Base-by-base conservation (phyloP, 164 flowering plant species). In the Tinospora cordifolia region DNA sequence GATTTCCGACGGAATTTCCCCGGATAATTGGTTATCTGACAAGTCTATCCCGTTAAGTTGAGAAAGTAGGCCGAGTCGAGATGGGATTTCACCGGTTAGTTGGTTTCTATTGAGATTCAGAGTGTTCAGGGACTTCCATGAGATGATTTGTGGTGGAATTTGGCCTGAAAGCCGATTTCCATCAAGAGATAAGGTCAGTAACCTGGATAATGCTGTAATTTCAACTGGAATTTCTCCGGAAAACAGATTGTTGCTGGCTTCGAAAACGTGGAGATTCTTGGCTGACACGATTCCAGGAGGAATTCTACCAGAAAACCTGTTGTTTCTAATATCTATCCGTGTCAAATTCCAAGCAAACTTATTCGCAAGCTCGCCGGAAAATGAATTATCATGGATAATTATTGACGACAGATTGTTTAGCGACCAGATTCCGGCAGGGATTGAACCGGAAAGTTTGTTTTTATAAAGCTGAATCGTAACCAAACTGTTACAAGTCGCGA, bases 1-100 rank as follows among this genome's bases (percentile, higher is more conserved):
- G 15, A 93, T 41, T 44, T 82, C 72, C 24, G 77, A 58, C 14
- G 97, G 96, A 62, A 93, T 87, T 70, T 78, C 66, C 40, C 98
- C 98, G 1, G 87, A 85, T 0, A 93, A 75, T 15, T 79, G 79
- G 73, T 93, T 93, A 6, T 73, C 57, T 0, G 97, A 90, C 21
- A 93, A 69, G 70, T 93, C 96, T 0, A 93, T 76, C 7, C 54
- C 66, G 65, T 64, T 68, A 13, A 93, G 87, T 39, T 66, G 47
- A 17, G 83, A 85, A n/a, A 91, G 70, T 9, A 73, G 70, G 6
- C 85, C 85, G 2, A 93, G 13, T 0, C 59, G 74, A 0, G 63
- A 30, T 0, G 97, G 96, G 57, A 93, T 88, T 15, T 69, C 58
- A 4, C 97, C 97, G 0, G 88, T 75, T 63, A 93, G 78, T 13